Conservation (phyloP, 306 rosid species). For the Dryas alaskensis region DNA sequence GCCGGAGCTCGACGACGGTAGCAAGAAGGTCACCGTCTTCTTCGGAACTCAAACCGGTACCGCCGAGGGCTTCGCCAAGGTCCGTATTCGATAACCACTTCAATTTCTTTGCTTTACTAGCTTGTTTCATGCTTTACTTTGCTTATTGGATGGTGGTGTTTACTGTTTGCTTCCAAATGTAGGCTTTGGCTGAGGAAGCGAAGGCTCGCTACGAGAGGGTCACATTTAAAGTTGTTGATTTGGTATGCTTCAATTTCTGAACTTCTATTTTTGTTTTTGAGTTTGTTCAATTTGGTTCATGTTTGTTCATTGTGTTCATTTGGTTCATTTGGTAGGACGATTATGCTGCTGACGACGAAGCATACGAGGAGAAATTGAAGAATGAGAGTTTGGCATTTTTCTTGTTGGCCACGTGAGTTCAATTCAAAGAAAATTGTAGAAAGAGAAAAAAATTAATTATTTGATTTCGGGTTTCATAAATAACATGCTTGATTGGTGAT, state of each 20-base stretch:
- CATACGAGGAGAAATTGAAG: constrained; percentile 66
- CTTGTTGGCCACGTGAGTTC: constrained; percentile 93
- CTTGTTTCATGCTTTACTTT: constrained; percentile 4
- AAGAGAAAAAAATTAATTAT: background rate
- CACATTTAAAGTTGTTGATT: constrained; percentile 70
- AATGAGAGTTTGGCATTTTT: constrained; percentile 65
- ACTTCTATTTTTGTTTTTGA: background rate
- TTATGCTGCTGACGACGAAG: constrained; percentile 78
- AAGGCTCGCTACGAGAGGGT: constrained; percentile 84
- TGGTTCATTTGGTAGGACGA: constrained; percentile 58
- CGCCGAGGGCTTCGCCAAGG: constrained; percentile 98
- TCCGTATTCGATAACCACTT: constrained; percentile 1
- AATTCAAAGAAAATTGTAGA: background rate
- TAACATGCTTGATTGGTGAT: constrained; percentile 18
- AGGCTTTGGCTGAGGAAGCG: constrained; percentile 93
- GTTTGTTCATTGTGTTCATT: background rate
- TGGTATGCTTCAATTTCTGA: constrained; percentile 43
- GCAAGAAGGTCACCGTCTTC: constrained; percentile 78
- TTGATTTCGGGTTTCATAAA: constrained; percentile 5
- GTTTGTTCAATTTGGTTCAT: constrained; percentile 12
- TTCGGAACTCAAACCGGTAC: constrained; percentile 98
- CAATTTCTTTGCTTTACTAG: background rate
- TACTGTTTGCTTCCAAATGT: background rate
- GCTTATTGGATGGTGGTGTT: background rate
- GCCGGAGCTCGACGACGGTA: constrained; percentile 69